These are phyloP conservation scores for Fusarium tuaranense DNA, from an alignment of 2,329 filamentous ascomycete species.

Conservation along the genomic window DNA sequence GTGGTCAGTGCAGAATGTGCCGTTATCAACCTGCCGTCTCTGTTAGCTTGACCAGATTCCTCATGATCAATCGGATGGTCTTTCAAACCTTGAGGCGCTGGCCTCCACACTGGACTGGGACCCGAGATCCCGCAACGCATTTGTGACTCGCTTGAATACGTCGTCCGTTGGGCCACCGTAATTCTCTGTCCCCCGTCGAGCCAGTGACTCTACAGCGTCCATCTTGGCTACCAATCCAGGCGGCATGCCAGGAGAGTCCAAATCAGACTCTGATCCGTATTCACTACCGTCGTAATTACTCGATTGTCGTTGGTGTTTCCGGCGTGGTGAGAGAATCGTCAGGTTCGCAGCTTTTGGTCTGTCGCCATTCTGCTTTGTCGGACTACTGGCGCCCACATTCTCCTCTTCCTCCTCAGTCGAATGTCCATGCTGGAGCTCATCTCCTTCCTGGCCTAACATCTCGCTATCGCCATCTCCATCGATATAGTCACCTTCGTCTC, in stretches of 20 bases:
- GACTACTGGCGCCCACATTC: constrained; percentile 13
- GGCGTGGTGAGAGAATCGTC: constrained; percentile 57
- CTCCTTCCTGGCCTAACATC: constrained; percentile 14
- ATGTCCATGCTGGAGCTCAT: constrained; percentile 14
- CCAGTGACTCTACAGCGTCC: constrained; percentile 78
- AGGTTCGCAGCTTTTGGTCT: constrained; percentile 55
- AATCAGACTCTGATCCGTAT: constrained; percentile 78
- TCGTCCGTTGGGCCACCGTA: constrained; percentile 74
- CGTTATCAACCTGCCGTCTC: constrained; percentile 73
- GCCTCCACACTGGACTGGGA: constrained; percentile 80
- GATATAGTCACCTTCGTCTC: constrained; percentile 66
- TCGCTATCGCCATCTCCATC: constrained; percentile 54
- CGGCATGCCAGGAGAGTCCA: constrained; percentile 76
- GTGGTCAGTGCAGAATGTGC: constrained; percentile 80
- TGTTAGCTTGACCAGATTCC: constrained; percentile 26
- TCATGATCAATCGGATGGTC: not conserved
- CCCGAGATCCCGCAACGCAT: constrained; percentile 77
- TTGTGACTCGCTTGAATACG: constrained; percentile 76
- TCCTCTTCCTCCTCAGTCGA: constrained; percentile 27
- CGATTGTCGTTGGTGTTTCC: constrained; percentile 62
- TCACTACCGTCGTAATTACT: constrained; percentile 80
- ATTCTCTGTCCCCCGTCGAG: constrained; percentile 73
- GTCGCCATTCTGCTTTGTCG: constrained; percentile 35
- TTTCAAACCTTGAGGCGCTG: constrained; percentile 72
- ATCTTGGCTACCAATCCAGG: constrained; percentile 76